These are phyloP conservation scores for Leccinum disarticulatum DNA, from an alignment of 768 basidiomycete genomes.

Conservation along the genomic window DNA sequence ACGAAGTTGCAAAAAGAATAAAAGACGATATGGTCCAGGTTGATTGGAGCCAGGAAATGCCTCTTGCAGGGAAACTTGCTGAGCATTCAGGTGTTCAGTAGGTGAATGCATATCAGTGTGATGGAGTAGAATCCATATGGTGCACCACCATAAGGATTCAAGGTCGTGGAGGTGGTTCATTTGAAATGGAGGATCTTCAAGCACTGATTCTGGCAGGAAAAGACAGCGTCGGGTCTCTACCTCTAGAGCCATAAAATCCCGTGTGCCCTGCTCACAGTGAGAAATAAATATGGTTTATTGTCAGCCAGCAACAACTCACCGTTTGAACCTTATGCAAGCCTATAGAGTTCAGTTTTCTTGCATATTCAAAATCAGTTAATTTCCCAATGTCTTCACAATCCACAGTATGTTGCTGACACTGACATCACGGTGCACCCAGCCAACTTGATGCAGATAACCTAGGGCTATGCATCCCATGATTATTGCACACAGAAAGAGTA, in stretches of 20 bases:
- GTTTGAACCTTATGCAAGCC: conserved; percentile 4
- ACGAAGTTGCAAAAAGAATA: too few relatives aligned
- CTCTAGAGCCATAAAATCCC: background rate
- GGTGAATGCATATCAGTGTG: background rate
- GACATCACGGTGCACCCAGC: conserved; percentile 9
- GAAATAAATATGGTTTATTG: background rate
- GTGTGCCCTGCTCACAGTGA: background rate
- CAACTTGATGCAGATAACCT: conserved; percentile 4
- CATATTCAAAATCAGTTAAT: conserved; percentile 14
- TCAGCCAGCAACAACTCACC: conserved; percentile 1
- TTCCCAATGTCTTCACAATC: conserved; percentile 4
- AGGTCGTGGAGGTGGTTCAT: background rate
- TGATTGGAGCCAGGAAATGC: too few relatives aligned
- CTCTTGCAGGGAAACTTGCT: too few relatives aligned
- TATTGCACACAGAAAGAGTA: background rate
- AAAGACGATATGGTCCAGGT: too few relatives aligned
- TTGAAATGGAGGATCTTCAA: background rate
- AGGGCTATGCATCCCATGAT: background rate
- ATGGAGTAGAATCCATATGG: background rate
- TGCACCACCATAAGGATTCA: background rate
- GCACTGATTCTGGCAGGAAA: background rate
- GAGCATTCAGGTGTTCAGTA: too few relatives aligned
- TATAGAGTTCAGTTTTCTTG: background rate
- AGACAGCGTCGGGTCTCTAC: background rate
- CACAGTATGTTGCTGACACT: conserved; percentile 1